Conservation (phyloP, 2,329 filamentous ascomycete species). For the Arthrobotrys iridis region DNA sequence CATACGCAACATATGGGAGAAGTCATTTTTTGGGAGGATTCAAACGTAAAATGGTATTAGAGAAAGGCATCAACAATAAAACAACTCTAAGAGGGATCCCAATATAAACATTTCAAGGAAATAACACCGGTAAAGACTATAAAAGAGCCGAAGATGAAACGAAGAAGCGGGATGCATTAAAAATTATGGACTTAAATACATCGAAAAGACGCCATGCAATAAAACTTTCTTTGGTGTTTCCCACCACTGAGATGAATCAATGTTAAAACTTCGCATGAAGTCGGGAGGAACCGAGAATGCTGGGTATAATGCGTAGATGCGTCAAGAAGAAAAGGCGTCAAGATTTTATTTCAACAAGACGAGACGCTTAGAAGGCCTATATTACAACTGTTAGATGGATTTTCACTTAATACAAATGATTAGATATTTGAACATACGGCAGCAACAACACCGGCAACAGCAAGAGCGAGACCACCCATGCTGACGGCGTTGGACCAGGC, state of each 20-base stretch:
- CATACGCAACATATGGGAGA: too few species aligned
- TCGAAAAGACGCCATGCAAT: slow-evolving; percentile 53
- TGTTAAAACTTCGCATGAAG: slow-evolving; percentile 32
- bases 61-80: slow-evolving; percentile 48
- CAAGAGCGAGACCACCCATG: slow-evolving; percentile 57
- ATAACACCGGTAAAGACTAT: slow-evolving; percentile 34
- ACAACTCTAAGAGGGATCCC: slow-evolving; percentile 50
- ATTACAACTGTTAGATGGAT: slow-evolving; percentile 32
- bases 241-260: slow-evolving; percentile 36
- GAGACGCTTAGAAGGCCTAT: slow-evolving; percentile 51
- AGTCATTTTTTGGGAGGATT: slow-evolving; percentile 4
- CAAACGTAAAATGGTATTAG: slow-evolving; percentile 51
- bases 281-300: slow-evolving; percentile 50
- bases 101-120: slow-evolving; percentile 45
- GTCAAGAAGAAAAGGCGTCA: slow-evolving; percentile 45
- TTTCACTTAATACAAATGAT: slow-evolving; percentile 55
- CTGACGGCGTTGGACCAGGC: slow-evolving; percentile 57
- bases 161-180: slow-evolving; percentile 51
- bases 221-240: slow-evolving; percentile 46
- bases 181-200: slow-evolving; percentile 54
- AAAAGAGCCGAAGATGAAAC: slow-evolving; percentile 5
- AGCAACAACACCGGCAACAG: slow-evolving; percentile 57
- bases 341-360: slow-evolving; percentile 33
- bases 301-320: slow-evolving; percentile 53
- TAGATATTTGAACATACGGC: slow-evolving; percentile 54